Conservation (phyloP, 805 yeast species). For the Candida arabinofermentans region DNA sequence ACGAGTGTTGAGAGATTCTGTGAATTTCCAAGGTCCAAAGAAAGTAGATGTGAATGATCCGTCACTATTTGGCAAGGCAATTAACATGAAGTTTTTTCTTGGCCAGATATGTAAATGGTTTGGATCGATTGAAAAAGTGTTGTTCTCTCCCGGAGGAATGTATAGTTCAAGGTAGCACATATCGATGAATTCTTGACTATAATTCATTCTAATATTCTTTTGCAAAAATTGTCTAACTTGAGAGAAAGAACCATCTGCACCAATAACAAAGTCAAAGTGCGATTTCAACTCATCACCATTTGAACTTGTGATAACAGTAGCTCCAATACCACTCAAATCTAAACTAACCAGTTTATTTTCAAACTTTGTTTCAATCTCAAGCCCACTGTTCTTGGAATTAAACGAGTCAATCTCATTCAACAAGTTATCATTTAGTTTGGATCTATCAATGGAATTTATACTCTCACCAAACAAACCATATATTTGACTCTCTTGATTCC, state of each 20-base stretch:
- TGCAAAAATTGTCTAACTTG: constrained; percentile 67
- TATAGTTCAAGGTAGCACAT: constrained; percentile 78
- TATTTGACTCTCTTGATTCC: constrained; percentile 59
- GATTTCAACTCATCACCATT: constrained; percentile 2
- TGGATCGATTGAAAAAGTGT: constrained; percentile 52
- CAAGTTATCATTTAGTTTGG: constrained; percentile 59
- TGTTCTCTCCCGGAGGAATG: constrained; percentile 54
- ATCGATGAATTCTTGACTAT: constrained; percentile 73
- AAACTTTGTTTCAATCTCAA: constrained; percentile 43
- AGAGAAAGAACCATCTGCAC: constrained; percentile 86
- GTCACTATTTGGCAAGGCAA: constrained; percentile 80
- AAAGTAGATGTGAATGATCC: constrained; percentile 88
- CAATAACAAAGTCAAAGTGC: constrained; percentile 60
- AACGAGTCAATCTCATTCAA: constrained; percentile 58
- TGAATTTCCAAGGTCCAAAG: constrained; percentile 73
- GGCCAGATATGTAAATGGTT: constrained; percentile 95
- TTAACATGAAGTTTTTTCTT: constrained; percentile 77
- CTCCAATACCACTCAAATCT: constrained; percentile 27
- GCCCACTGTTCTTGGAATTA: constrained; percentile 21
- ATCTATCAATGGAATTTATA: constrained; percentile 82
- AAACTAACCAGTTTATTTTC: constrained; percentile 51
- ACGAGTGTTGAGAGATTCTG: constrained; percentile 47
- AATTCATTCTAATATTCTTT: constrained; percentile 63
- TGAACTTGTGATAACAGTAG: constrained; percentile 5
- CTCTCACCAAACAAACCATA: constrained; percentile 82